Evolutionary conservation across 768 basidiomycete genomes (phyloP), one percentile per base, ranked within the genome.

Genomic region (Rhizopogon vulgaris): DNA sequence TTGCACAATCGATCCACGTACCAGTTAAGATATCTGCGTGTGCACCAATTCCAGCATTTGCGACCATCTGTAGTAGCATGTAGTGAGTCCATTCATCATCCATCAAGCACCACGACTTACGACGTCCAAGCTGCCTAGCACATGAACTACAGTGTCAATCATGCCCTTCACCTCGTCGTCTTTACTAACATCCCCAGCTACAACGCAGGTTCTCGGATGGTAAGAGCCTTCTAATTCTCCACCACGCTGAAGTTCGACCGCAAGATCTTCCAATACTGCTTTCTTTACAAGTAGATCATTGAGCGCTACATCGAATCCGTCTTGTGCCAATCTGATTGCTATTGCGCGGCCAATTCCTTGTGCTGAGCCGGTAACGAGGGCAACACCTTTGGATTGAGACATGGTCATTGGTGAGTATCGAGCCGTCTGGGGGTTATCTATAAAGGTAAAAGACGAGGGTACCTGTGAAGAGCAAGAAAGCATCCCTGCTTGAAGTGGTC

Each of bases 51-150:
- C 63, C 64, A 0, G 65, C 64, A 11, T 65, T 65, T 22, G 63
- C 65, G 4, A 65, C 48, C 65, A 65, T 67, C 65, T 61, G 43
- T 11, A 11, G 9, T 5, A 6, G 37, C 3, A 14, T 5, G 2
- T 14, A 9, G n/a, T 39, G 34, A 8, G 14, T 24, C n/a, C 6
- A 17, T 36, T 0, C 9, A 39, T 43, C 10, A 6, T 39, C 1
- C 15, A 10, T 8, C 1, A 0, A 6, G 28, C 12, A 15, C 1
- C 8, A 4, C 9, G 3, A 62, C 78, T 53, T 43, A 78, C 79
- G 15, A 78, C 76, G 53, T 79, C 75, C 17, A 82, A 54, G 3
- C 72, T 60, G 2, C 78, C 79, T 8, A 79, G 63, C 9, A 58
- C 55, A 6, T 62, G 38, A 1, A 63, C 58, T 11, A 60, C 58